These are phyloP conservation scores for Umbilicaria muhlenbergii DNA, from an alignment of 495 filamentous ascomycete genomes.

Conservation along the genomic window DNA sequence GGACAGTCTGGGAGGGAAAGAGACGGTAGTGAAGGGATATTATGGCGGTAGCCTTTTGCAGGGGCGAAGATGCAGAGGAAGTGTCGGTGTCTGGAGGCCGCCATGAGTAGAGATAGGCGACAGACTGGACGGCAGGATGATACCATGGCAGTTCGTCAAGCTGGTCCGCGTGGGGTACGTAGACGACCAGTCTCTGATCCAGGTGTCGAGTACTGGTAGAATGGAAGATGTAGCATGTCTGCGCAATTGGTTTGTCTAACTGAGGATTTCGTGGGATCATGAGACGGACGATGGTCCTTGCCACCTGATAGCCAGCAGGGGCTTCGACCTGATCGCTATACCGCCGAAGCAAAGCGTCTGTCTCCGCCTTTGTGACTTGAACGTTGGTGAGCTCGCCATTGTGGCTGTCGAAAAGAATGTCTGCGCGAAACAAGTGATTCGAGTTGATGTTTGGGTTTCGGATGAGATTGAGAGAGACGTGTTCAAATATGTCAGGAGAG, in stretches of 20 bases:
- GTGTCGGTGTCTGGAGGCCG: slow-evolving; percentile 13
- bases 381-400: slow-evolving; percentile 3
- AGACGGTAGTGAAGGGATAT: slow-evolving; percentile 55
- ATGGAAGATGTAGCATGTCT: slow-evolving; percentile 55
- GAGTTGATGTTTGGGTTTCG: slow-evolving; percentile 76
- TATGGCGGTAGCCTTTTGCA: slow-evolving; percentile 22
- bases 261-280: slow-evolving; percentile 69
- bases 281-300: slow-evolving; percentile 49
- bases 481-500: slow-evolving; percentile 7
- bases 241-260: slow-evolving; percentile 55
- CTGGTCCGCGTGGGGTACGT: slow-evolving; percentile 53
- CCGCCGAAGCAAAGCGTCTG: not conserved
- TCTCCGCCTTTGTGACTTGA: not conserved
- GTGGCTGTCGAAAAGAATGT: slow-evolving; percentile 51
- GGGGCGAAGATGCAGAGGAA: slow-evolving; percentile 18
- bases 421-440: slow-evolving; percentile 68
- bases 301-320: slow-evolving; percentile 35
- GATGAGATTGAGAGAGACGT: slow-evolving; percentile 11
- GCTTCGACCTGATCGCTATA: slow-evolving; percentile 17
- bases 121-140: slow-evolving; percentile 55
- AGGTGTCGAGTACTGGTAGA: slow-evolving; percentile 2
- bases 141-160: slow-evolving; percentile 65
- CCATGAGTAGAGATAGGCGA: slow-evolving; percentile 62
- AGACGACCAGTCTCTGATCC: slow-evolving; percentile 47
- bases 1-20: slow-evolving; percentile 31